Evolutionary conservation across 2,329 filamentous ascomycete genomes (phyloP), one percentile per base, ranked within the genome.

Genomic region (Colletotrichum sp.): DNA sequence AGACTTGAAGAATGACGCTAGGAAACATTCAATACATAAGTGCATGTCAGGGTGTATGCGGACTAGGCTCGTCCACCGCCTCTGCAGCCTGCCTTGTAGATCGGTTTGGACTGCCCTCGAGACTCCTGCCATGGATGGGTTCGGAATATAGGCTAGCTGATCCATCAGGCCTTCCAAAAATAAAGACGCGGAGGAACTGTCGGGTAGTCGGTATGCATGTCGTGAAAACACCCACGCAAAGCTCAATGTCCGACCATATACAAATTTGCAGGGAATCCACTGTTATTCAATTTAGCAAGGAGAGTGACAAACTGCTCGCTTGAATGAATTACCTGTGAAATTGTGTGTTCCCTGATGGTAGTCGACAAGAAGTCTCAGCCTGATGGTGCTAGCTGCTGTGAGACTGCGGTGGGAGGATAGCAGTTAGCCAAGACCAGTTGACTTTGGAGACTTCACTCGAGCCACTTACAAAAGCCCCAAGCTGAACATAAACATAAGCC

Each of bases 401-500:
- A 72, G 64, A 15, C 71, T 72, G 10, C n/a, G 44, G n/a, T 8
- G 26, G 10, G 2, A 6, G 18, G 7, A 7, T 5, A 4, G 4
- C 10, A n/a, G 15, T 62, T 6, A 69, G 8, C 21, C 7, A 34
- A 9, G 8, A 13, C 16, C 24, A 26, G 10, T 21, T 21, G 0
- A 52, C n/a, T 39, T 34, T 49, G 9, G 6, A 7, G 4, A 16
- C 16, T 13, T 30, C 21, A 62, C 10, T 26, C 3, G 6, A 32
- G 16, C 3, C 6, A 78, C 73, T 69, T 21, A 76, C 73, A 74
- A 76, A 26, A 59, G 39, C 1, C 75, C 85, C 10, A 86, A 80
- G 8, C 80, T 81, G 71, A 87, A 85, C 83, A 87, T 85, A 34
- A 85, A 68, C 21, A 79, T 75, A 8, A 86, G 80, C 36, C 82